Percentiles rank a stretch among this genome's conserved stretches.
These are phyloP conservation scores for Leucogyrophana mollusca DNA, from an alignment of 768 basidiomycete species.

Conservation along the genomic window DNA sequence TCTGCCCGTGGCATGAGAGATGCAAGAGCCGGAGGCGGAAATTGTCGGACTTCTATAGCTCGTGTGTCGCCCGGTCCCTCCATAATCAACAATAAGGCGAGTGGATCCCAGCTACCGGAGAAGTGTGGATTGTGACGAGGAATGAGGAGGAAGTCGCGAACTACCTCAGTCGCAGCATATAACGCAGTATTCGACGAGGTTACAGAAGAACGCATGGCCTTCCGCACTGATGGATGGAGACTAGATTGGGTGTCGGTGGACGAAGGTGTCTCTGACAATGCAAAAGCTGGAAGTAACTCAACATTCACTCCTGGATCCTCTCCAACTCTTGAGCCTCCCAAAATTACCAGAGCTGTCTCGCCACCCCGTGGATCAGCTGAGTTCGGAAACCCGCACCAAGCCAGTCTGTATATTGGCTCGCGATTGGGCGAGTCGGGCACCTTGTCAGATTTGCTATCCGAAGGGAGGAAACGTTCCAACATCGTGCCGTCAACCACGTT, in stretches of 20 bases:
- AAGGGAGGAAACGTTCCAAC: slow-evolving; percentile 40
- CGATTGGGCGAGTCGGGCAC: slow-evolving; percentile 22
- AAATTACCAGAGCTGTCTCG: slow-evolving; percentile 68
- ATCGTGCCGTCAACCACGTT: slow-evolving; percentile 49
- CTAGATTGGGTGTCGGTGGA: slow-evolving; percentile 16
- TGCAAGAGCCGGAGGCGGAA: slow-evolving; percentile 57
- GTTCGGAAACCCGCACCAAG: slow-evolving; percentile 79
- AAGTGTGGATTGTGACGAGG: slow-evolving; percentile 72
- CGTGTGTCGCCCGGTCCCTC: slow-evolving; percentile 49
- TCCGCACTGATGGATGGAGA: slow-evolving; percentile 44
- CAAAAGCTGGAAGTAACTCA: slow-evolving; percentile 67
- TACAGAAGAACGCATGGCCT: slow-evolving; percentile 65
- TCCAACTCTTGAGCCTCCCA: slow-evolving; percentile 67
- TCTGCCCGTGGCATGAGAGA: slow-evolving; percentile 22
- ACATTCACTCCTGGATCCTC: slow-evolving; percentile 64
- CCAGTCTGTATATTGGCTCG: slow-evolving; percentile 84
- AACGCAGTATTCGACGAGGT: slow-evolving; percentile 47
- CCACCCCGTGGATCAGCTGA: slow-evolving; percentile 64
- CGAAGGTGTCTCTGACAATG: slow-evolving; percentile 46
- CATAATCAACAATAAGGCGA: slow-evolving; percentile 60
- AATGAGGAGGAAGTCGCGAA: slow-evolving; percentile 81
- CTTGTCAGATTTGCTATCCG: slow-evolving; percentile 16
- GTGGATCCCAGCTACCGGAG: slow-evolving; percentile 62
- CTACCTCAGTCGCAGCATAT: slow-evolving; percentile 55
- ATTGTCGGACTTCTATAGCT: slow-evolving; percentile 61